phyloP scores from a whole-genome alignment of 306 rosid genomes.

The Pterocarpus macrocarpus region DNA sequence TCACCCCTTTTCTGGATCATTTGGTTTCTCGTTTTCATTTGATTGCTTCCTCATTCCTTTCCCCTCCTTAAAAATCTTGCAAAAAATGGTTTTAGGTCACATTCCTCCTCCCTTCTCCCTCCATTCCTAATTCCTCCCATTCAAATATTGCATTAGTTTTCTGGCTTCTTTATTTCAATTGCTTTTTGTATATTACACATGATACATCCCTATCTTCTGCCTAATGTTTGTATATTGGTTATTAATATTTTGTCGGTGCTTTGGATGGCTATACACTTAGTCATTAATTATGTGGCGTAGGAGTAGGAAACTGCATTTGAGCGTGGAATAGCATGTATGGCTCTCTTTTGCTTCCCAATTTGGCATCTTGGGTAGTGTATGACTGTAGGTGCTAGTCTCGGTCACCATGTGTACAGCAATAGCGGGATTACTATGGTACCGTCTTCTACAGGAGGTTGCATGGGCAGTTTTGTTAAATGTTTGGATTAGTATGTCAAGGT shows the following conservation, averaged over 20 bases:
- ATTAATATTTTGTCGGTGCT: background rate
- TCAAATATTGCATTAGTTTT: background rate
- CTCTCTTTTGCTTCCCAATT: background rate
- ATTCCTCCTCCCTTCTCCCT: background rate
- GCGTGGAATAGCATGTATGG: background rate
- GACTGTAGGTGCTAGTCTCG: background rate
- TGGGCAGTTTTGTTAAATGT: background rate
- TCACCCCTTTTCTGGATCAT: background rate
- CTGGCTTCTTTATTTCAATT: background rate
- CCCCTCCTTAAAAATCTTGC: constrained; percentile 3
- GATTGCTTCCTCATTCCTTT: background rate
- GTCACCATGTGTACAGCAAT: background rate
- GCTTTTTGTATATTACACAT: background rate
- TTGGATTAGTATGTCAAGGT: constrained; percentile 8
- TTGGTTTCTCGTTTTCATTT: background rate
- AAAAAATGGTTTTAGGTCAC: background rate
- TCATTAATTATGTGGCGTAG: too few relatives aligned
- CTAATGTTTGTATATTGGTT: background rate
- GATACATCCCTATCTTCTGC: background rate
- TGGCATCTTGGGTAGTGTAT: background rate
- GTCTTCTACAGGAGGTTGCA: constrained; percentile 1
- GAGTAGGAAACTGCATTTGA: background rate
- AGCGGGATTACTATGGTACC: background rate
- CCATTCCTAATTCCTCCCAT: constrained; percentile 14
- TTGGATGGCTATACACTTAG: background rate